These are phyloP conservation scores for Psilocybe azurescens DNA, from an alignment of 768 basidiomycete species.

Conservation along the genomic window DNA sequence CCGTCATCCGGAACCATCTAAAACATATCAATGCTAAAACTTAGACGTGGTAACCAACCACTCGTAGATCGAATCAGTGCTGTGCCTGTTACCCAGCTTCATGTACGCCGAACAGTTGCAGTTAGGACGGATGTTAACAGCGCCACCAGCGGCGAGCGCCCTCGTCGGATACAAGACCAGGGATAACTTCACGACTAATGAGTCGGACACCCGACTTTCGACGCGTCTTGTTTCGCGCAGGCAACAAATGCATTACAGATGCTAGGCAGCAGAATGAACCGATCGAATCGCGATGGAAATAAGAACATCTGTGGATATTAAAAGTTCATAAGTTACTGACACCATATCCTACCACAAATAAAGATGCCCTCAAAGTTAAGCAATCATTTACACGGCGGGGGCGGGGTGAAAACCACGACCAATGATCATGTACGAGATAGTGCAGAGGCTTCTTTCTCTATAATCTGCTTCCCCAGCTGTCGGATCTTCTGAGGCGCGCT, in stretches of 20 bases:
- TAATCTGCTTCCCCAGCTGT: conserved; percentile 36
- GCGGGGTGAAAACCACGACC: not conserved
- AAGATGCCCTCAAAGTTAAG: not conserved
- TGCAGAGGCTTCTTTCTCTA: conserved; percentile 24
- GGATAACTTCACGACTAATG: not conserved
- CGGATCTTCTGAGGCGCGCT: conserved; percentile 28
- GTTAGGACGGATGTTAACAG: too few species aligned
- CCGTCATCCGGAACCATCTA: too few species aligned
- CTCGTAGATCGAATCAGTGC: conserved; percentile 3
- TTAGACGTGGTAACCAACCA: not conserved
- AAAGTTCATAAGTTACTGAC: conserved; percentile 1
- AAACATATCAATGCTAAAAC: not conserved
- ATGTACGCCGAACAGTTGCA: not conserved
- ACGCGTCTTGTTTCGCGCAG: too few species aligned
- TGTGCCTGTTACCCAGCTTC: not conserved
- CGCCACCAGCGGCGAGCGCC: not conserved
- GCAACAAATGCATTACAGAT: not conserved
- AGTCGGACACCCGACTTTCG: not conserved
- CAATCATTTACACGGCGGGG: not conserved
- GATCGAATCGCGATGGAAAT: not conserved
- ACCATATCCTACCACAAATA: not conserved
- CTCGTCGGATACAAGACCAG: not conserved
- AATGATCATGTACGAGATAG: not conserved
- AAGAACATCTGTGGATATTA: conserved; percentile 1
- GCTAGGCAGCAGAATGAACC: not conserved